These are phyloP conservation scores for Closterium sp. DNA, from an alignment of 139 green algal genomes.

Conservation along the genomic window DNA sequence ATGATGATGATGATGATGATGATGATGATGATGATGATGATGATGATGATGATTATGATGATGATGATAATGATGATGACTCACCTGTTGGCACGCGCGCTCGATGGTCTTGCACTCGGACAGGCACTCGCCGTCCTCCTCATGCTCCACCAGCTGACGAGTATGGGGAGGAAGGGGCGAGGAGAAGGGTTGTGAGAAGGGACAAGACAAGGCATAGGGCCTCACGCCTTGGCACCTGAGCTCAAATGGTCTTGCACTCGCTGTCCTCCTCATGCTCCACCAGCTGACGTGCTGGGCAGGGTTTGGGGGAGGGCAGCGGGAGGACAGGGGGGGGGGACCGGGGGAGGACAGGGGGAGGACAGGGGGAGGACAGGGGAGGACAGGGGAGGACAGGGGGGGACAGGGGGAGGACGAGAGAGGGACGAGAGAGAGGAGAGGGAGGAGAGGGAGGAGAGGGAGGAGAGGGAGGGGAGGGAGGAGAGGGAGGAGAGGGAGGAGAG, in stretches of 20 bases:
- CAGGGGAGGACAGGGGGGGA: neutral
- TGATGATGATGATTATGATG: too few species aligned
- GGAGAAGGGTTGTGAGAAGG: neutral
- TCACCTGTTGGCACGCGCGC: conserved; percentile 39
- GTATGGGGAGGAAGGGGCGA: neutral
- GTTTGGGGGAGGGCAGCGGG: too few species aligned
- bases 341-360: neutral
- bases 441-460: too few species aligned
- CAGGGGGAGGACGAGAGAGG: too few species aligned
- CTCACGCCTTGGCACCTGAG: conserved; percentile 37
- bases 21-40: neutral
- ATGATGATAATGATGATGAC: neutral
- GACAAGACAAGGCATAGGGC: neutral
- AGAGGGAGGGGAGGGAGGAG: too few species aligned
- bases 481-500: too few species aligned
- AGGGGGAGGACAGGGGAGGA: neutral
- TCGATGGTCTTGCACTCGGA: conserved; percentile 47
- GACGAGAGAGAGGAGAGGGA: too few species aligned
- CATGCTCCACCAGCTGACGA: conserved; percentile 43
- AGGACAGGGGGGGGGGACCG: neutral
- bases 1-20: too few species aligned
- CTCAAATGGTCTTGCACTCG: conserved; percentile 45
- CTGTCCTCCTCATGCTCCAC: conserved; percentile 28
- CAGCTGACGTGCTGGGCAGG: too few species aligned
- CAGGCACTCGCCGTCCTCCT: conserved; percentile 26